Evolutionary conservation across 1,284 basidiomycete genomes (phyloP).

Genomic region (Apiotrichum gamsii): DNA sequence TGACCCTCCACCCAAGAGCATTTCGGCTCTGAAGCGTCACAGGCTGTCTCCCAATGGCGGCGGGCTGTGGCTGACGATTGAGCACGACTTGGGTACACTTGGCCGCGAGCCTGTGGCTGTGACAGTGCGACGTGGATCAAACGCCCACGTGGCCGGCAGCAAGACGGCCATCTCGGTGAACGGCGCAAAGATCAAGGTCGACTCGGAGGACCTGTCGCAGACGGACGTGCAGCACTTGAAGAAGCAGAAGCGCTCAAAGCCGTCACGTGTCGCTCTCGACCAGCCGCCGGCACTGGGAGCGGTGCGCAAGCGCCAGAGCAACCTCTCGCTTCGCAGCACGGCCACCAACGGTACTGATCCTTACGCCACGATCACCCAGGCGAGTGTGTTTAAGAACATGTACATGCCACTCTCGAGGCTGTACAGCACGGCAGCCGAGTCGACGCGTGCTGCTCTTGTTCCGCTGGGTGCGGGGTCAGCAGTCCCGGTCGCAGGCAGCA

Average conservation of each 20-base stretch:
- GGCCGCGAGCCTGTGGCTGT: slow-evolving; percentile 66
- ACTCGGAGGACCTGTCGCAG: slow-evolving; percentile 83
- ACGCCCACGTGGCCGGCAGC: slow-evolving; percentile 52
- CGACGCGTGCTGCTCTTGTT: slow-evolving; percentile 37
- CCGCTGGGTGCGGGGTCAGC: slow-evolving; percentile 21
- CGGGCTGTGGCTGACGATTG: slow-evolving; percentile 92
- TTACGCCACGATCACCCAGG: slow-evolving; percentile 15
- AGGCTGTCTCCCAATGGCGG: slow-evolving; percentile 80
- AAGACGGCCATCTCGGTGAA: slow-evolving; percentile 80
- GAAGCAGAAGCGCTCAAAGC: slow-evolving; percentile 80
- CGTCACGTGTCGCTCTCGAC: slow-evolving; percentile 80
- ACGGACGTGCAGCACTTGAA: slow-evolving; percentile 76
- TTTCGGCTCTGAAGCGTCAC: slow-evolving; percentile 80
- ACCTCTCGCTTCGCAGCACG: slow-evolving; percentile 18
- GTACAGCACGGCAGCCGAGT: slow-evolving; percentile 65
- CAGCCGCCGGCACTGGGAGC: slow-evolving; percentile 74
- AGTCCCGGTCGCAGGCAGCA: slow-evolving; percentile 35
- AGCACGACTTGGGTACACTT: slow-evolving; percentile 72
- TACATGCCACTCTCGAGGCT: slow-evolving; percentile 58
- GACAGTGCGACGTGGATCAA: slow-evolving; percentile 61
- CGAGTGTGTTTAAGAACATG: slow-evolving; percentile 17
- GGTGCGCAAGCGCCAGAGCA: slow-evolving; percentile 52
- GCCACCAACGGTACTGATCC: slow-evolving; percentile 7
- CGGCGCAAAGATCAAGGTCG: slow-evolving; percentile 77
- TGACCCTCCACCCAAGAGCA: slow-evolving; percentile 83